Percentiles rank a stretch among this genome's conserved stretches.
Conservation (phyloP, 192 early-diverging fungal genomes). For the Linnemannia schmuckeri region DNA sequence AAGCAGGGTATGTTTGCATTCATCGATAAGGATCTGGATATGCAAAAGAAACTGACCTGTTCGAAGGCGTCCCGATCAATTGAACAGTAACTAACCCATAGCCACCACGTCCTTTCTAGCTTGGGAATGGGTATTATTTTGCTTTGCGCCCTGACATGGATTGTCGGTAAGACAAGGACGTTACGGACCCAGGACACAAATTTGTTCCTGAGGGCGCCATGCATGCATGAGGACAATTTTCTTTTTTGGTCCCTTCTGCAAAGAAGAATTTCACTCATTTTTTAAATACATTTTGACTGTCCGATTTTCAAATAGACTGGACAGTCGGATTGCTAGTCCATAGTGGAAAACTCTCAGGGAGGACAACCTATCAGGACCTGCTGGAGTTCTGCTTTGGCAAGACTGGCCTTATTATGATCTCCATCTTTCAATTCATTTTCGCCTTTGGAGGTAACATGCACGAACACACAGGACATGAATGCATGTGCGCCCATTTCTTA, state of each 20-base stretch:
- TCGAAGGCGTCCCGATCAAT: neutral
- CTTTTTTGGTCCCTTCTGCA: neutral
- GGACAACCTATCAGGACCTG: conserved; percentile 86
- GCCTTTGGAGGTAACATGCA: conserved; percentile 87
- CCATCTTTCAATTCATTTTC: conserved; percentile 93
- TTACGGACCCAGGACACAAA: neutral
- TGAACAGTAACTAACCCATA: neutral
- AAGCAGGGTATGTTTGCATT: conserved; percentile 81
- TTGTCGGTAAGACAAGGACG: conserved; percentile 67
- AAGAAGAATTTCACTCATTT: neutral
- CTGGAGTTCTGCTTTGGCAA: conserved; percentile 87
- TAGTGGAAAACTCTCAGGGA: conserved; percentile 82
- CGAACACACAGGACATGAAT: neutral
- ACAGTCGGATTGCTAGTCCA: conserved; percentile 80
- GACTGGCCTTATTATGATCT: conserved; percentile 80
- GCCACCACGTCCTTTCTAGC: conserved; percentile 60
- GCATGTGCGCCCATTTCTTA: conserved; percentile 35
- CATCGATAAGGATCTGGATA: neutral
- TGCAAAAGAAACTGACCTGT: neutral
- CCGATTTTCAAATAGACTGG: conserved; percentile 68
- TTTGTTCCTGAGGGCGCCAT: conserved; percentile 1
- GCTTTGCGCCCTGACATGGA: conserved; percentile 68
- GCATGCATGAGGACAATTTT: neutral
- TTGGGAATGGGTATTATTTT: conserved; percentile 65
- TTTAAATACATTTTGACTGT: neutral